phyloP scores from a whole-genome alignment of 306 rosid genomes.

The Echinosophora koreensis region DNA sequence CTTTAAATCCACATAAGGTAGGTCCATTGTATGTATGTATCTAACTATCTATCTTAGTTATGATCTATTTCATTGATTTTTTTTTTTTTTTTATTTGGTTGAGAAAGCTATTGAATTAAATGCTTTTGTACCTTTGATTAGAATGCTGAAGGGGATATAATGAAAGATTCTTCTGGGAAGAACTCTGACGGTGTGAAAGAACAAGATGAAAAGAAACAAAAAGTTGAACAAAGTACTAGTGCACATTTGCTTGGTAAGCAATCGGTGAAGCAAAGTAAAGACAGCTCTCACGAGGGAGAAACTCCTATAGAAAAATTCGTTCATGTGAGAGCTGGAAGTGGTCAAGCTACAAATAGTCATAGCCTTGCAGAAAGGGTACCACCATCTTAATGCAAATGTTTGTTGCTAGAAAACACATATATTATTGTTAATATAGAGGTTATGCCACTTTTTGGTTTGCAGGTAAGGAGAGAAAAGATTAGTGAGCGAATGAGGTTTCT shows the following conservation, averaged over 20 bases:
- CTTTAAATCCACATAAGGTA: slow-evolving; percentile 68
- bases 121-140: slow-evolving; percentile 41
- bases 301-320: slow-evolving; percentile 68
- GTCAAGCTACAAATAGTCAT: slow-evolving; percentile 94
- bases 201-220: slow-evolving; percentile 62
- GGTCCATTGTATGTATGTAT: slow-evolving; percentile 5
- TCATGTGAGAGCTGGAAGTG: slow-evolving; percentile 87
- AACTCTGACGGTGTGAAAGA: slow-evolving; percentile 58
- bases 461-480: slow-evolving; percentile 92
- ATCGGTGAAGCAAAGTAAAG: slow-evolving; percentile 62
- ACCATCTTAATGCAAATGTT: slow-evolving; percentile 28
- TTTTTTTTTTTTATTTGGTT: slow-evolving; percentile 12
- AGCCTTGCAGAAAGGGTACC: slow-evolving; percentile 94
- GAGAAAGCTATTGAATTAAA: slow-evolving; percentile 34
- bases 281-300: slow-evolving; percentile 67
- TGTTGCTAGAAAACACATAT: background rate
- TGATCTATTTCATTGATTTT: slow-evolving; percentile 27
- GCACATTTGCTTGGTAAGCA: slow-evolving; percentile 61
- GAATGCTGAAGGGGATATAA: slow-evolving; percentile 65
- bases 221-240: slow-evolving; percentile 52
- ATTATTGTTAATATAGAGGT: background rate
- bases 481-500: slow-evolving; percentile 89
- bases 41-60: slow-evolving; percentile 1
- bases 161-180: slow-evolving; percentile 61
- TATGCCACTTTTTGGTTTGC: slow-evolving; percentile 36